Evolutionary conservation across 441 rosid genomes (phyloP), one percentile per base, ranked within the genome.

Genomic region (Pelargonium cotyledonis): DNA sequence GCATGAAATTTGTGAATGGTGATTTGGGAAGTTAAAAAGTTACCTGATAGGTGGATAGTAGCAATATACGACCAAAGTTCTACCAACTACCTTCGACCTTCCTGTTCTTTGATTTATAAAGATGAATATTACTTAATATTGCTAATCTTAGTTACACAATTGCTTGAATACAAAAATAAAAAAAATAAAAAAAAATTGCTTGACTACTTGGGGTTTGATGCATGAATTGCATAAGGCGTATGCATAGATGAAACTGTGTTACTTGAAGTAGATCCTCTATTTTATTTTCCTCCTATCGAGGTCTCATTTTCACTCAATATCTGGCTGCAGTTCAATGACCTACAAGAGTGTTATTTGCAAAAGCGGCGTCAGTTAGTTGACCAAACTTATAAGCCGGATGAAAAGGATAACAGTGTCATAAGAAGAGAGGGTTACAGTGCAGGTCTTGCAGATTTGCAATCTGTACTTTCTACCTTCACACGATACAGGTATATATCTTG

Each of bases 291-390:
- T 38, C 41, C 41, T 38, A 38, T 8, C 6, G 3, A 38, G 8
- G 41, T 7, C 41, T 38, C 8, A 6, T 38, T 38, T 38, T 38
- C 41, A 38, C 6, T 38, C 41, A 35, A 23, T 21, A 40, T 53
- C 26, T 73, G 62, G 63, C 66, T 73, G 72, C 85, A 95, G 97
- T 92, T 95, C 80, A 86, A 78, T 79, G 99, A 92, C 72, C 85
- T 92, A 63, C 97, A 89, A 82, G 99, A 90, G 69, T 95, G 97
- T 81, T 95, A 95, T 78, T 85, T 95, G 76, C 97, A 89, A 83
- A 95, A 92, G 83, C 85, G 75, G 40, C 75, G 86, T 16, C 96
- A 84, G 73, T 65, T 77, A 72, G 84, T 78, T 67, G 82, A 83
- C 76, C 91, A 82, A 71, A 86, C 85, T 43, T 83, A 75, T 70